Evolutionary conservation across 73 alveolate species (phyloP), one percentile per base, ranked within the genome.

Genomic region (Paramecium caudatum): DNA sequence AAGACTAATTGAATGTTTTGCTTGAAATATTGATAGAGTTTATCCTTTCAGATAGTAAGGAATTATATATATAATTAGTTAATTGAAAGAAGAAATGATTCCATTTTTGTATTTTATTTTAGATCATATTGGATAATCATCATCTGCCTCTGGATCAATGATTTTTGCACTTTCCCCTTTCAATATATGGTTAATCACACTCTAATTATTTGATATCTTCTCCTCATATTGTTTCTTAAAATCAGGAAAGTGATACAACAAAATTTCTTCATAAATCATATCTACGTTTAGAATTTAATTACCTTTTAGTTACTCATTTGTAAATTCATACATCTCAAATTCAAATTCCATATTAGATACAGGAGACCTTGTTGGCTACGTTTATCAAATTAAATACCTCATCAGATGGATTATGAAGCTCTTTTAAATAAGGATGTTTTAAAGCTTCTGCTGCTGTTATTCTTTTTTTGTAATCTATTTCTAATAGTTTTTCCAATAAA

Each of bases 371-470:
- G 50, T 78, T 15, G 93, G 93, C 65, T 68, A 34, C 34, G 7
- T 0, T 30, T 5, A 30, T 49, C 30, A 8, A 33, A 33, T 3
- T 19, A 32, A 10, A 3, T 68, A 68, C 84, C 30, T 86, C 93
- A 86, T 86, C 93, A 63, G 39, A 21, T 23, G 93, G 93, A 43
- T 86, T 78, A 25, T 86, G 93, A 13, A 86, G 61, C 16, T 70
- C 90, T 16, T 55, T 47, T 34, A 93, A 55, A 61, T 47, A 93
- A 12, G 94, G 94, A 68, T 93, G 96, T 27, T 91, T 43, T 4
- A 93, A 62, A 2, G 95, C 94, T 27, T 91, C 91, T 13, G 92
- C 93, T 0, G 95, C 95, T 19, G 94, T 93, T n/a, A 81, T 88
- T 61, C 96, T 90, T 47, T 90, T 61, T 33, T 49, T 61, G 21